These are phyloP conservation scores for Kazachstania kunashirensis DNA, from an alignment of 805 yeast species.

Conservation along the genomic window DNA sequence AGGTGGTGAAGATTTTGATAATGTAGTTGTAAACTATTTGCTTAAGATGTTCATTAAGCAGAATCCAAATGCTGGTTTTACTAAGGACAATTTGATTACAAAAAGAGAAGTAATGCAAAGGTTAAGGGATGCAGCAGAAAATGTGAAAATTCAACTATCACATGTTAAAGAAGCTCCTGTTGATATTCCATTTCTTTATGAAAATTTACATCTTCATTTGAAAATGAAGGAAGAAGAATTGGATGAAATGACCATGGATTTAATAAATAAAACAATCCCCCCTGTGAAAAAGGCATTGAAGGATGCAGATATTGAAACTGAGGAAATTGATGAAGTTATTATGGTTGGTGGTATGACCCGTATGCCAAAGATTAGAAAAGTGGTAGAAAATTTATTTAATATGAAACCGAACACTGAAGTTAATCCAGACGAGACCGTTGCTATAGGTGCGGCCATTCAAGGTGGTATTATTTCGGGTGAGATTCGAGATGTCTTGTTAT, in stretches of 20 bases:
- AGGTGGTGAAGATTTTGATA: conserved; percentile 83
- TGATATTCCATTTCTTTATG: conserved; percentile 59
- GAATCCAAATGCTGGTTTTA: conserved; percentile 34
- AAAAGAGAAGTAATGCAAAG: conserved; percentile 59
- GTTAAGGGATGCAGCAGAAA: conserved; percentile 71
- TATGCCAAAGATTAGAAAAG: conserved; percentile 68
- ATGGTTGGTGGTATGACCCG: conserved; percentile 86
- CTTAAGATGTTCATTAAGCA: conserved; percentile 46
- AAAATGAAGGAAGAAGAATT: conserved; percentile 56
- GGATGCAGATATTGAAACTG: conserved; percentile 59
- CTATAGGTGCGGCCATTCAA: conserved; percentile 83
- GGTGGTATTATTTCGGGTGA: conserved; percentile 82
- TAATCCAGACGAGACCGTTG: conserved; percentile 91
- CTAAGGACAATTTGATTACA: conserved; percentile 27
- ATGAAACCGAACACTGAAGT: conserved; percentile 62
- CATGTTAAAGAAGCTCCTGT: conserved; percentile 53
- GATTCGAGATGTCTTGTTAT: conserved; percentile 62
- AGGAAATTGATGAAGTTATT: conserved; percentile 64
- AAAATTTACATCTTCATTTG: conserved; percentile 50
- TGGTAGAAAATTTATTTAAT: conserved; percentile 50
- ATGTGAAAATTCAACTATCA: conserved; percentile 64
- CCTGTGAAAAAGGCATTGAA: conserved; percentile 67
- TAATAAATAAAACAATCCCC: conserved; percentile 57
- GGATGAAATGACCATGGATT: conserved; percentile 54
- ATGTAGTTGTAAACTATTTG: conserved; percentile 48